phyloP scores from a whole-genome alignment of 2,329 filamentous ascomycete species.

The Zymoseptoria passerinii region DNA sequence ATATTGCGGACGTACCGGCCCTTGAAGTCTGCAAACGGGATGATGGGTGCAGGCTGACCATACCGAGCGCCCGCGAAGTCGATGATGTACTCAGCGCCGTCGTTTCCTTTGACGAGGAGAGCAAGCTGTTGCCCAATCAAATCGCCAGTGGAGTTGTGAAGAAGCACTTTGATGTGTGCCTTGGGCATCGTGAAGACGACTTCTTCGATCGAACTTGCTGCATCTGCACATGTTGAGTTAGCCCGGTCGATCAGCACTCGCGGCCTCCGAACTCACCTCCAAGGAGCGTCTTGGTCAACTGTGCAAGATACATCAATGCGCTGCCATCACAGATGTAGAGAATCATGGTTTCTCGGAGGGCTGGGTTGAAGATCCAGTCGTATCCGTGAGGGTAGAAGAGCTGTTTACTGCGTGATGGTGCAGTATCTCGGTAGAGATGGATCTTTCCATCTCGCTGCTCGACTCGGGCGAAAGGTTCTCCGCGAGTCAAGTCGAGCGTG shows the following conservation, averaged over 20 bases:
- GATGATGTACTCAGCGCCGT: neutral
- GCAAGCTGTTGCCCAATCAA: too few relatives aligned
- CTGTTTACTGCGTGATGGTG: neutral
- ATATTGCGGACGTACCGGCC: too few relatives aligned
- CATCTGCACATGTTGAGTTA: too few relatives aligned
- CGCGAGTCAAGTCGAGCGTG: slow-evolving; percentile 1
- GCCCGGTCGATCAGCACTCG: too few relatives aligned
- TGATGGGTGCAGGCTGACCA: neutral
- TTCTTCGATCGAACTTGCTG: too few relatives aligned
- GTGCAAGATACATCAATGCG: too few relatives aligned
- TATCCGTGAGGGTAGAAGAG: neutral
- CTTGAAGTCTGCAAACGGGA: neutral
- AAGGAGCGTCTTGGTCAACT: too few relatives aligned
- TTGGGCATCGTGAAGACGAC: too few relatives aligned
- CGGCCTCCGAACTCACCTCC: too few relatives aligned
- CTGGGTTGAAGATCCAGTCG: neutral
- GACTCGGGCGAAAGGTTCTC: neutral
- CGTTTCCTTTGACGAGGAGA: neutral
- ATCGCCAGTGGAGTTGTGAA: neutral
- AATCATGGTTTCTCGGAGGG: too few relatives aligned
- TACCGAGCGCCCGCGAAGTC: slow-evolving; percentile 1
- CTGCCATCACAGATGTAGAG: too few relatives aligned
- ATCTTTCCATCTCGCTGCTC: neutral
- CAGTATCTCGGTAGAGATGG: neutral
- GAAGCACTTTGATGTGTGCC: too few relatives aligned